Evolutionary conservation across 169 alveolate genomes (phyloP), one percentile per base, ranked within the genome.

Genomic region (Plasmodium adleri): DNA sequence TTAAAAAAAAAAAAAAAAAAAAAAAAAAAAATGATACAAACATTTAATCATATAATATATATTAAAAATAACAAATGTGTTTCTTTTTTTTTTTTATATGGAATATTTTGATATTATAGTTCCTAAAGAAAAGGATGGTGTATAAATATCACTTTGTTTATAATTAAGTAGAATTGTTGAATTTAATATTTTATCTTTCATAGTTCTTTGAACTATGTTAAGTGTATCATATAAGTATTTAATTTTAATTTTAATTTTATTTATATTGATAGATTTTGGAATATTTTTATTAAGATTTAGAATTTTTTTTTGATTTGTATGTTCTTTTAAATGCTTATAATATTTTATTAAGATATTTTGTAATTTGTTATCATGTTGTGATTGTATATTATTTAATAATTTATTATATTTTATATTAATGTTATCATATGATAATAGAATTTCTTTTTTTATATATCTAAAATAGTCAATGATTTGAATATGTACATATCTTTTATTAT

Each of bases 391-490:
- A 24, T 68, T 83, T 56, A 83, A 83, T 43, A 68, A 56, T 28
- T 68, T 71, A 12, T 6, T 32, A 60, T 83, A 83, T 60, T 83
- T 83, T 17, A 26, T 56, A 71, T 83, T 83, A 28, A 83, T 63
- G 22, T 59, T 10, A 22, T 83, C 85, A 56, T 68, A 70, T 17
- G 83, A 68, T 17, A 26, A 17, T 1, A 71, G 39, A 32, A 83
- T 83, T 83, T 83, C 83, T 15, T 83, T 59, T 59, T 72, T 67
- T 15, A 83, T 72, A n/a, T 72, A 58, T 59, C 91, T 56, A 50
- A 83, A 83, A 83, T 71, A 83, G 9, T 83, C 91, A n/a, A 72
- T 54, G 68, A 83, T 83, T 58, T 83, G 91, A 52, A 83, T 83
- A 60, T 83, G 83, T 68, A 71, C 47, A 71, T 83, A 68, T 56